Percentiles rank a stretch among this genome's conserved stretches.
phyloP scores from a whole-genome alignment of 768 basidiomycete genomes.

The Brasilioporus rufonigricans region DNA sequence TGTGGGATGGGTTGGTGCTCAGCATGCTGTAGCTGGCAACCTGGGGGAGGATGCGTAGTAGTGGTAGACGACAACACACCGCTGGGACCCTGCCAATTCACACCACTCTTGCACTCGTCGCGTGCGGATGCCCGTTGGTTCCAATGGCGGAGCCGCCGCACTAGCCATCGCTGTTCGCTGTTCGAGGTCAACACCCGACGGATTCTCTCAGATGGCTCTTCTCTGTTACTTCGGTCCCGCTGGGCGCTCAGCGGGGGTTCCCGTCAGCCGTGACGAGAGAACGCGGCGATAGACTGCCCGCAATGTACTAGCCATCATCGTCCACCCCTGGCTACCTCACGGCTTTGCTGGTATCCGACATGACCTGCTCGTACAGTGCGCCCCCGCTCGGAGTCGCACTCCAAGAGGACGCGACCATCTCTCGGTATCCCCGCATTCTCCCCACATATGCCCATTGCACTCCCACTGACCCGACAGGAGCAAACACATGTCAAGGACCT shows the following conservation, averaged over 20 bases:
- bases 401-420: no score
- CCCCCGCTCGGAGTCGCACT: no score
- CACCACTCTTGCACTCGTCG: background rate
- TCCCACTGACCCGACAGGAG: background rate
- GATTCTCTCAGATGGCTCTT: background rate
- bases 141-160: background rate
- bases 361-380: no score
- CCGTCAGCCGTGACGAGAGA: background rate
- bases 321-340: no score
- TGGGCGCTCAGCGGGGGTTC: background rate
- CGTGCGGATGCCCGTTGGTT: background rate
- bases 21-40: constrained; percentile 5
- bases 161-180: background rate
- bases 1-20: constrained; percentile 70
- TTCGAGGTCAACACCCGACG: background rate
- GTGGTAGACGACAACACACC: background rate
- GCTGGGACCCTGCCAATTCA: background rate
- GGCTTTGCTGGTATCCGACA: no score
- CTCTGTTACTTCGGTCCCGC: background rate
- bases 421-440: background rate
- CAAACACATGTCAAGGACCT: background rate
- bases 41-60: background rate
- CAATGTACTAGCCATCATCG: no score
- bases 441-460: background rate
- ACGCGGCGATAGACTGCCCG: background rate